These are phyloP conservation scores for Alternaria dauci DNA, from an alignment of 2,329 filamentous ascomycete genomes.

Conservation along the genomic window DNA sequence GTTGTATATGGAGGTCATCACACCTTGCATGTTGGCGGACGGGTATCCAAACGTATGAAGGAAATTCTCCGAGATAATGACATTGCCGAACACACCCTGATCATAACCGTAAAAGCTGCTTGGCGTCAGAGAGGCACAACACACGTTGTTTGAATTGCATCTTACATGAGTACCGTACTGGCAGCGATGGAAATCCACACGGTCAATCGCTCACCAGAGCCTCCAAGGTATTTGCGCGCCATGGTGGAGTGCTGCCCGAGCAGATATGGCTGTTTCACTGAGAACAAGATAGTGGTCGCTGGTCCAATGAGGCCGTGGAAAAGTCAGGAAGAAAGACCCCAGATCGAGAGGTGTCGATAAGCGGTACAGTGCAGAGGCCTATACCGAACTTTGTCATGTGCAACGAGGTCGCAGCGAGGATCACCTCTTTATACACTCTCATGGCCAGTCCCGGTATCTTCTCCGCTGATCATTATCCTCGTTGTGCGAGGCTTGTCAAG, in stretches of 20 bases:
- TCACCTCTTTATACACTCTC: constrained; percentile 20
- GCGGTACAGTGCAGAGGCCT: constrained; percentile 1
- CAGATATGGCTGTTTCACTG: neutral
- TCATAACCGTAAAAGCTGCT: constrained; percentile 56
- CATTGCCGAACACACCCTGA: constrained; percentile 48
- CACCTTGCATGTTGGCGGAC: constrained; percentile 47
- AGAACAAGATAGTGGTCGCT: neutral
- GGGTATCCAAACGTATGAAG: constrained; percentile 39
- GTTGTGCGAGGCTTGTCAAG: constrained; percentile 2
- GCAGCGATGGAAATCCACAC: constrained; percentile 63
- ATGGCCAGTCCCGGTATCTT: constrained; percentile 12
- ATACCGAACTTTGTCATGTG: constrained; percentile 10
- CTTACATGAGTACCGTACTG: constrained; percentile 56
- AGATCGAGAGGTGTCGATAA: neutral
- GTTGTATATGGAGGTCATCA: constrained; percentile 54
- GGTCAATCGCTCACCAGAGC: constrained; percentile 60
- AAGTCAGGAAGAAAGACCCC: neutral
- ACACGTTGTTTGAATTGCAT: neutral
- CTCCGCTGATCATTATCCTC: constrained; percentile 21
- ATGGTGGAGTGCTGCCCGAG: constrained; percentile 33
- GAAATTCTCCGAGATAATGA: constrained; percentile 46
- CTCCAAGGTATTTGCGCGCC: constrained; percentile 60
- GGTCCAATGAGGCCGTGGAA: neutral
- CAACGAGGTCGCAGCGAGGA: constrained; percentile 8
- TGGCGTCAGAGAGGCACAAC: neutral